These are phyloP conservation scores for Dicorynia guianensis DNA, from an alignment of 306 rosid genomes.

Conservation along the genomic window DNA sequence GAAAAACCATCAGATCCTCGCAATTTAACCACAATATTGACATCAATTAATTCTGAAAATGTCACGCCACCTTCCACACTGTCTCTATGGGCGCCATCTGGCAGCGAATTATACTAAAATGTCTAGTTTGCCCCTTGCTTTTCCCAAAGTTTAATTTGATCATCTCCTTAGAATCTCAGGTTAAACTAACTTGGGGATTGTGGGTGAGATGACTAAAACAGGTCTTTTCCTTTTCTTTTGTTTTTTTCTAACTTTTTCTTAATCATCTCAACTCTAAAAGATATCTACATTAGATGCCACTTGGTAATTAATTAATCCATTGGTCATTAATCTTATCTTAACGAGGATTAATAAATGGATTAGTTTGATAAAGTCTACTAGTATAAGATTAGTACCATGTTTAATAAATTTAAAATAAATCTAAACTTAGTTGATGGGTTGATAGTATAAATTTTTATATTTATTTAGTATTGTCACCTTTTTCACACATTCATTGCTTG, in stretches of 20 bases:
- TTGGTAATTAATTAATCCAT: conserved; percentile 1
- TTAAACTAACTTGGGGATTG: background rate
- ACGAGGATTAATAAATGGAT: background rate
- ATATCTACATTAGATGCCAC: conserved; percentile 25
- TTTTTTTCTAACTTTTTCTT: background rate
- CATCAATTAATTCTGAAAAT: conserved; percentile 42
- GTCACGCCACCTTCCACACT: conserved; percentile 33
- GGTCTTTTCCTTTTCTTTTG: background rate
- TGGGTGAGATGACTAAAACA: conserved; percentile 21
- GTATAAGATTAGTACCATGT: background rate
- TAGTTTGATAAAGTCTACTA: conserved; percentile 27
- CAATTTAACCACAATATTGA: background rate
- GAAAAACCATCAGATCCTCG: conserved; percentile 9
- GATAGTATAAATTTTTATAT: background rate
- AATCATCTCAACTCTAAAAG: conserved; percentile 10
- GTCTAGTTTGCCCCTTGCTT: background rate
- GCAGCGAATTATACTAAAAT: background rate
- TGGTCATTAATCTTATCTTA: conserved; percentile 39
- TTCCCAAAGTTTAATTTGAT: background rate
- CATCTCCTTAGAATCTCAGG: conserved; percentile 3
- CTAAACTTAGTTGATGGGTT: background rate
- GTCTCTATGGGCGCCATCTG: background rate
- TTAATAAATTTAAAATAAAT: conserved; percentile 23
- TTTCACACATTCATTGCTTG: conserved; percentile 12
- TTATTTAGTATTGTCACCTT: background rate